These are phyloP conservation scores for Lecanicillium sp. DNA, from an alignment of 2,329 filamentous ascomycete species.

Conservation along the genomic window DNA sequence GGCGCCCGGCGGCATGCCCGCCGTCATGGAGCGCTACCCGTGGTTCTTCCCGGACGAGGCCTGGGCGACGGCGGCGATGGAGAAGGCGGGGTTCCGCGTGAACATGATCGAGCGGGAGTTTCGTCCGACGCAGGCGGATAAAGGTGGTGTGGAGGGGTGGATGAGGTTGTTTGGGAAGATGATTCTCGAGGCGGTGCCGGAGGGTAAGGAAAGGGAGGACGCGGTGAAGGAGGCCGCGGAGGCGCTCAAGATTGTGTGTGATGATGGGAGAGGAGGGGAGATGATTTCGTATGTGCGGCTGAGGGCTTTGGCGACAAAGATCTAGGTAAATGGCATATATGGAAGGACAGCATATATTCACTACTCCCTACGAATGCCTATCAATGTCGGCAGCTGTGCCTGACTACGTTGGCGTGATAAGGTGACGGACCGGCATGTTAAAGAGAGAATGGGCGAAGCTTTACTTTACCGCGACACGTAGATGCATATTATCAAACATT, in stretches of 20 bases:
- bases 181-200: constrained; percentile 49
- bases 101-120: constrained; percentile 57
- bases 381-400: too few relatives aligned
- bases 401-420: too few relatives aligned
- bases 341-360: too few relatives aligned
- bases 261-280: constrained; percentile 50
- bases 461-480: too few relatives aligned
- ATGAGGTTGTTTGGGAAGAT: constrained; percentile 55
- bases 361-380: too few relatives aligned
- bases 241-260: constrained; percentile 49
- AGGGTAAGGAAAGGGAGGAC: constrained; percentile 41
- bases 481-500: too few relatives aligned
- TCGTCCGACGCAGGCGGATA: constrained; percentile 54
- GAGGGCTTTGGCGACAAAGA: constrained; percentile 41
- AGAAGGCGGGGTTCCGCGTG: constrained; percentile 42
- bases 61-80: constrained; percentile 46
- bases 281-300: constrained; percentile 49
- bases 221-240: constrained; percentile 49
- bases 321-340: constrained; percentile 15
- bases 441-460: too few relatives aligned
- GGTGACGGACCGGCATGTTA: too few relatives aligned
- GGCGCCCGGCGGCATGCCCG: constrained; percentile 36
- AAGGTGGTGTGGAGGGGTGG: constrained; percentile 60
- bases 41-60: constrained; percentile 68
- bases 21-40: constrained; percentile 44